Base-by-base conservation (phyloP, 2,329 filamentous ascomycete species). In the Apiospora hydei region DNA sequence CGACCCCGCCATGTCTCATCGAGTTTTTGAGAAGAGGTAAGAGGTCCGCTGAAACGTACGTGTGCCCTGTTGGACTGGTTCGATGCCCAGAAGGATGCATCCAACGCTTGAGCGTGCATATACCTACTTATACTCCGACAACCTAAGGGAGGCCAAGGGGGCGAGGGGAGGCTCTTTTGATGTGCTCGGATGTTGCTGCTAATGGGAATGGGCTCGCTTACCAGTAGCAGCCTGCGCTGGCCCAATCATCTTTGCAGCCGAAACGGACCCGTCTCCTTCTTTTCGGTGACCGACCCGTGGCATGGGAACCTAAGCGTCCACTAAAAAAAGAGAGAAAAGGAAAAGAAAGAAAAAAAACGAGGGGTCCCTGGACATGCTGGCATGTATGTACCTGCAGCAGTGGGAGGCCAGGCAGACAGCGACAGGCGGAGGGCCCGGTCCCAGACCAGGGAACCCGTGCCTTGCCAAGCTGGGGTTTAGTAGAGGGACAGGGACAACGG, bases 401-500 rank as follows among this genome's bases (percentile, higher is more conserved):
- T 34, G 57, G 57, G 18, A 13, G 10, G 26, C 26, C 26, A 30
- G 26, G 26, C 26, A 30, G 53, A 30, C 21, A 38, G 30, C 1
- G 53, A 30, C 21, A 38, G 30, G 30, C 57, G 7, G 34, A 41
- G 57, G 57, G 41, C 11, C 57, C 18, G 57, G 30, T 14, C 26
- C 26, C 26, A 30, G 51, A 30, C 51, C 51, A 57, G 26, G 26
- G 10, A 57, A n/a, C 51, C 26, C 16, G 3, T 34, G 53, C 53
- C 21, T 61, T 64, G 57, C 21, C 53, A 61, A 61, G 53, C 53
- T 34, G 18, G 53, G 53, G 53, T 61, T 61, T 34, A 57, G 24
- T 14, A 57, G 14, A 30, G n/a, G 11, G n/a, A 11, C 49, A 30
- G 49, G 14, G 49, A 30, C 26, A 61, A 61, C 49, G 49, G 49